These are phyloP conservation scores for Annulohypoxylon stygium DNA, from an alignment of 495 filamentous ascomycete species.

Conservation along the genomic window DNA sequence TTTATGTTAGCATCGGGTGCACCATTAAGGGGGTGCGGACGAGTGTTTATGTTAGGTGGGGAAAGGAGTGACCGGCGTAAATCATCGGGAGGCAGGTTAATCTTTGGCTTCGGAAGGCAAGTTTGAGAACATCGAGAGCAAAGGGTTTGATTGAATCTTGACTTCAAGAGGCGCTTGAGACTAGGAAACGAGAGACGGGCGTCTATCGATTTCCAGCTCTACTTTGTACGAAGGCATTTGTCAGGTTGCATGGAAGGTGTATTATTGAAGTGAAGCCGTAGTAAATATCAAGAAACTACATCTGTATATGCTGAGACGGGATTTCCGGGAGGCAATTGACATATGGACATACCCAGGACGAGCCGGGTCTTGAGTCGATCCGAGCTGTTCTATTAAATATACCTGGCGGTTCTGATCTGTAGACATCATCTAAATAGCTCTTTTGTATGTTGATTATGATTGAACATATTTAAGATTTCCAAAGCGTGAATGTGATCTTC, in stretches of 20 bases:
- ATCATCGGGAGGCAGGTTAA: constrained; percentile 21
- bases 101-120: constrained; percentile 22
- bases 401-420: not conserved
- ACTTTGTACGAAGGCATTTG: constrained; percentile 26
- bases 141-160: constrained; percentile 11
- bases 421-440: not conserved
- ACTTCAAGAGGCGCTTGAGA: constrained; percentile 19
- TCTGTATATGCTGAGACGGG: constrained; percentile 37
- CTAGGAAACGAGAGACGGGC: constrained; percentile 12
- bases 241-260: constrained; percentile 16
- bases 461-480: not conserved
- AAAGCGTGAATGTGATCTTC: no score
- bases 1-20: constrained; percentile 42
- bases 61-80: constrained; percentile 20
- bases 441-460: not conserved
- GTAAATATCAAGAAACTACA: constrained; percentile 6
- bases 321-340: constrained; percentile 24
- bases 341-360: constrained; percentile 13
- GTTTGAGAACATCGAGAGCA: constrained; percentile 23
- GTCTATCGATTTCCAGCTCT: constrained; percentile 8
- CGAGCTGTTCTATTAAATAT: not conserved
- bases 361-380: not conserved
- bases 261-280: constrained; percentile 11
- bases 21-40: constrained; percentile 24
- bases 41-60: not conserved